Conservation (phyloP, 2,329 filamentous ascomycete species). For the Chrysoporthe puriensis region DNA sequence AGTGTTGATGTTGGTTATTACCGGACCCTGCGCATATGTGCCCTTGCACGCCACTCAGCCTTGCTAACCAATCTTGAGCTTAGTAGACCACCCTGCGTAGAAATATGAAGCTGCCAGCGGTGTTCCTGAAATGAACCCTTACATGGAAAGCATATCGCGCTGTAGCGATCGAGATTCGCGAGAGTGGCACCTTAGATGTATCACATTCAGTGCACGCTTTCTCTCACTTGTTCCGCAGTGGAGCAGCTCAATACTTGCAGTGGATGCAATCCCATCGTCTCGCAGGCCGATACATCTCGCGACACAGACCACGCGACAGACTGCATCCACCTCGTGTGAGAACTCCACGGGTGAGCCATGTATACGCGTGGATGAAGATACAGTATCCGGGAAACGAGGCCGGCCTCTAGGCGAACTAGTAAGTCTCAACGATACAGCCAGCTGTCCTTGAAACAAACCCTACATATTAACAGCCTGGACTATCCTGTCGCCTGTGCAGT, state of each 20-base stretch:
- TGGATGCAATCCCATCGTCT: neutral
- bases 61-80: neutral
- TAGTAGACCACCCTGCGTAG: neutral
- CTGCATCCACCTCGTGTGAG: neutral
- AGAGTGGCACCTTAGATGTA: neutral
- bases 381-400: neutral
- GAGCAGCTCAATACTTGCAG: neutral
- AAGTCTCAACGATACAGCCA: neutral
- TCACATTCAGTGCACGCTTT: conserved; percentile 1
- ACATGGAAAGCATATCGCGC: neutral
- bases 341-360: neutral
- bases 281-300: neutral
- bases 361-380: neutral
- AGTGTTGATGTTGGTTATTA: neutral
- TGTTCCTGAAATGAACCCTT: neutral
- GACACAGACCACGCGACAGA: neutral
- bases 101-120: neutral
- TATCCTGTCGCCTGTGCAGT: neutral
- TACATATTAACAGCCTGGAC: neutral
- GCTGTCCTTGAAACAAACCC: neutral
- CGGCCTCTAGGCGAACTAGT: neutral
- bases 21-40: neutral
- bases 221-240: neutral
- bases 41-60: neutral
- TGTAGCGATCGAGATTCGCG: neutral